Evolutionary conservation across 495 filamentous ascomycete genomes (phyloP).

Genomic region (Platismatia glauca): DNA sequence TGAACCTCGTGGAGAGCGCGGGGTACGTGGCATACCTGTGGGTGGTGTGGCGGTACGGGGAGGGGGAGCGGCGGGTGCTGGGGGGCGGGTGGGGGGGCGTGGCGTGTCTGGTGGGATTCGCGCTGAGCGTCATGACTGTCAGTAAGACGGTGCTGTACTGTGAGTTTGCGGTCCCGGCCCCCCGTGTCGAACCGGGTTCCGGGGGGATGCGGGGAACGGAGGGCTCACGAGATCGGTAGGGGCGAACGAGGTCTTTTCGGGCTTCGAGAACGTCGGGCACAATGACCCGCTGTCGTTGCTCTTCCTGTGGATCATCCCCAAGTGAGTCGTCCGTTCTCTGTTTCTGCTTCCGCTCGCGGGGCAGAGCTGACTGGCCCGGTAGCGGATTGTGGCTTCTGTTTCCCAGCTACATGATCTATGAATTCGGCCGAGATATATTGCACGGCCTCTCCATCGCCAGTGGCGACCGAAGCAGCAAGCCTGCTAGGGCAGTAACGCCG

Average conservation of each 20-base stretch:
- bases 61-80: constrained; percentile 27
- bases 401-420: constrained; percentile 60
- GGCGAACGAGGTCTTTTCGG: constrained; percentile 69
- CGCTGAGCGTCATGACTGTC: constrained; percentile 67
- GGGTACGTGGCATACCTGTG: constrained; percentile 64
- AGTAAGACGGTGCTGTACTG: constrained; percentile 86
- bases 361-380: background rate
- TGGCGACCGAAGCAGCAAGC: constrained; percentile 19
- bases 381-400: constrained; percentile 76
- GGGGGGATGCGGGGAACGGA: too few species aligned
- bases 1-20: constrained; percentile 67
- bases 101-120: constrained; percentile 60
- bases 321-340: constrained; percentile 45
- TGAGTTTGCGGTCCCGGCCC: too few species aligned
- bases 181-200: background rate
- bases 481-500: constrained; percentile 9
- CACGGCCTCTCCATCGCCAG: constrained; percentile 49
- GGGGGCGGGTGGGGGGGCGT: constrained; percentile 30
- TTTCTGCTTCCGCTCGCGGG: background rate
- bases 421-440: constrained; percentile 61
- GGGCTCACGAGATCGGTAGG: constrained; percentile 34
- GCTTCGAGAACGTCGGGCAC: constrained; percentile 71
- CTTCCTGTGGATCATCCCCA: constrained; percentile 68
- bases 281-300: constrained; percentile 51
- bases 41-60: constrained; percentile 46